Percentiles rank a stretch among this genome's conserved stretches.
Conservation (phyloP, 805 yeast genomes). For the Cyberlindnera veronae region DNA sequence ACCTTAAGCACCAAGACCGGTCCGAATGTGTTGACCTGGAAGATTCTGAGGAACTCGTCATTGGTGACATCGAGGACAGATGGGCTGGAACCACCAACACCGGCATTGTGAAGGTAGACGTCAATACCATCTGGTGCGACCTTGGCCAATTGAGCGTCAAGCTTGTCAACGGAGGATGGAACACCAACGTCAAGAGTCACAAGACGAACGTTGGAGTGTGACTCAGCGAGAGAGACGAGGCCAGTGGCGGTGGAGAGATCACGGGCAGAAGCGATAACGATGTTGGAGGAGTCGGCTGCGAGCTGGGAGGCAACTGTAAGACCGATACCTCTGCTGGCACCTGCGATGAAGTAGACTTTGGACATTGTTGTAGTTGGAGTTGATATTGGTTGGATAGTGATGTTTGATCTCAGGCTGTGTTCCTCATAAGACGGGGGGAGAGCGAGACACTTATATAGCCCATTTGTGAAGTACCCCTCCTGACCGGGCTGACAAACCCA, state of each 20-base stretch:
- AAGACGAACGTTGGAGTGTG: slow-evolving; percentile 8
- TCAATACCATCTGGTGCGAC: slow-evolving; percentile 15
- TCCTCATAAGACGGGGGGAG: too few species aligned
- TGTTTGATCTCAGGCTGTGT: too few species aligned
- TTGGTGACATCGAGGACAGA: slow-evolving; percentile 1
- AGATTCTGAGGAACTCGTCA: slow-evolving; percentile 4
- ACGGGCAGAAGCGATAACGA: slow-evolving; percentile 7
- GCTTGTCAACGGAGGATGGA: slow-evolving; percentile 7
- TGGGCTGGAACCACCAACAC: background rate
- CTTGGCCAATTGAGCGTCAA: slow-evolving; percentile 9
- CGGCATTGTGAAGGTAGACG: slow-evolving; percentile 17
- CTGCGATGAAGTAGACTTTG: background rate
- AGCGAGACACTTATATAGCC: too few species aligned
- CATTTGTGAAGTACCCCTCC: too few species aligned
- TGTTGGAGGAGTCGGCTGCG: background rate
- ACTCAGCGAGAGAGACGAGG: slow-evolving; percentile 1
- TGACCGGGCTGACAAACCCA: too few species aligned
- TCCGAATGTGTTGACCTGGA: slow-evolving; percentile 9
- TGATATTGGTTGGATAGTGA: too few species aligned
- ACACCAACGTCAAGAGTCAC: slow-evolving; percentile 12
- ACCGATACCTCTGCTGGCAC: background rate
- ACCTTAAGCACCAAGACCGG: slow-evolving; percentile 6
- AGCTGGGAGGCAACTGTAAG: background rate
- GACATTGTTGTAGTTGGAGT: too few species aligned
- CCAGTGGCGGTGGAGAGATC: slow-evolving; percentile 3